Evolutionary conservation across 1,284 basidiomycete genomes (phyloP), one percentile per base, ranked within the genome.

Genomic region (Trichosporon asahii): DNA sequence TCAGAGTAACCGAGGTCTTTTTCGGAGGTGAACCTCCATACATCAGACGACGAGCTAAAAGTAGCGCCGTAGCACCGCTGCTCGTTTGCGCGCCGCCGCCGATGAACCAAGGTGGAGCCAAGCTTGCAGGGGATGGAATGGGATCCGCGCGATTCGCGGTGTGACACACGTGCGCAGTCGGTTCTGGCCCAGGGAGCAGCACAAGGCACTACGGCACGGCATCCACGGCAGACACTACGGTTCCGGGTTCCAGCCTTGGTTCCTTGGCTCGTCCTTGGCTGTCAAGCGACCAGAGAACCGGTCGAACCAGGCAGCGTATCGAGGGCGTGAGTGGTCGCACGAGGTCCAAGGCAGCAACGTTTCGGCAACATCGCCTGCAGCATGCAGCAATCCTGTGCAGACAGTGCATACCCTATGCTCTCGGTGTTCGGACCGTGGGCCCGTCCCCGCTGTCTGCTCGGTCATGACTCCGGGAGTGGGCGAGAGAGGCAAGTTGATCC

Each of bases 101-200:
- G 14, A 37, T 9, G 11, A 12, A 12, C 9, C 35, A 37, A 40
- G 37, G 46, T n/a, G 46, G 46, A 23, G 46, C 46, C 31, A 8
- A n/a, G n/a, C n/a, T n/a, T n/a, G n/a, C n/a, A n/a, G n/a, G 2
- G 35, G 11, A 12, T 25, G 49, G 49, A 53, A 53, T 53, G 49
- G 49, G 40, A 53, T 23, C 11, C 49, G 49, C 49, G 49, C 49
- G 49, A 53, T 53, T 53, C 49, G 49, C 49, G 23, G 49, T 23
- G 49, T 53, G 49, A 53, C 49, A 53, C 49, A 53, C 49, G 49
- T 53, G 49, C 49, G 49, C 49, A 53, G 49, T 53, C 49, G 21
- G 21, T 18, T 23, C 49, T n/a, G 49, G 18, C 40, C 15, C 9
- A 44, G 40, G 15, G 18, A 44, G 18, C 18, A 15, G 40, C 15